A percentile compares a stretch with the other conserved stretches of the same genome.
phyloP scores from a whole-genome alignment of 305 asterid species.

The Fraxinus floribunda region DNA sequence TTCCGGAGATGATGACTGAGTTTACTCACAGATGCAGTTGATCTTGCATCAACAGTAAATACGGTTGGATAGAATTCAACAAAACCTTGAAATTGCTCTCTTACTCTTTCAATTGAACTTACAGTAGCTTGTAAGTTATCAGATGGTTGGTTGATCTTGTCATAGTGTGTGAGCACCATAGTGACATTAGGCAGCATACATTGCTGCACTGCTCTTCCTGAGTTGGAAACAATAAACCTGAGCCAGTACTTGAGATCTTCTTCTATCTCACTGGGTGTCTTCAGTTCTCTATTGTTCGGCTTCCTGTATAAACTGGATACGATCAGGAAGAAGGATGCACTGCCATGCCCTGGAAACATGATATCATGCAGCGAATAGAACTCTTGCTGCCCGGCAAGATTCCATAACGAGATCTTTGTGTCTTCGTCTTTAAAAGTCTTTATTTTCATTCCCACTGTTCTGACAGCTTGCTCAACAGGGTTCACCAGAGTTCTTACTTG shows the following conservation, averaged over 20 bases:
- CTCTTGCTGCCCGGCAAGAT: slow-evolving; percentile 77
- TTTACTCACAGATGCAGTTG: slow-evolving; percentile 72
- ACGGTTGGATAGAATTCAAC: slow-evolving; percentile 76
- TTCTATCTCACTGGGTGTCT: slow-evolving; percentile 54
- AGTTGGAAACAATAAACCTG: slow-evolving; percentile 68
- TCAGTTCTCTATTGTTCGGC: slow-evolving; percentile 60
- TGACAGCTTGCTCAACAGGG: slow-evolving; percentile 79
- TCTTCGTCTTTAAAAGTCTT: slow-evolving; percentile 63
- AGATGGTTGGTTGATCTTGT: slow-evolving; percentile 55
- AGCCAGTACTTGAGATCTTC: slow-evolving; percentile 87
- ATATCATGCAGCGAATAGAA: slow-evolving; percentile 64
- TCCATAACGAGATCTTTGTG: slow-evolving; percentile 75
- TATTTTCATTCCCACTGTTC: slow-evolving; percentile 61
- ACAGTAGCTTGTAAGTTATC: slow-evolving; percentile 45
- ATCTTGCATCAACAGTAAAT: slow-evolving; percentile 86
- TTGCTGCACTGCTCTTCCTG: slow-evolving; percentile 69
- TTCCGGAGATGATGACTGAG: slow-evolving; percentile 62
- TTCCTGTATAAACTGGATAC: slow-evolving; percentile 60
- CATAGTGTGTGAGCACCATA: slow-evolving; percentile 72
- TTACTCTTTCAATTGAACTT: slow-evolving; percentile 43
- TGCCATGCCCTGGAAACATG: slow-evolving; percentile 81
- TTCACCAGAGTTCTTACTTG: slow-evolving; percentile 68
- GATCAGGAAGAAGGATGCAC: slow-evolving; percentile 64
- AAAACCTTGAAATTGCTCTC: slow-evolving; percentile 63
- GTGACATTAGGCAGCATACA: slow-evolving; percentile 76